These are phyloP conservation scores for Talaromyces adpressus DNA, from an alignment of 495 filamentous ascomycete species.

Conservation along the genomic window DNA sequence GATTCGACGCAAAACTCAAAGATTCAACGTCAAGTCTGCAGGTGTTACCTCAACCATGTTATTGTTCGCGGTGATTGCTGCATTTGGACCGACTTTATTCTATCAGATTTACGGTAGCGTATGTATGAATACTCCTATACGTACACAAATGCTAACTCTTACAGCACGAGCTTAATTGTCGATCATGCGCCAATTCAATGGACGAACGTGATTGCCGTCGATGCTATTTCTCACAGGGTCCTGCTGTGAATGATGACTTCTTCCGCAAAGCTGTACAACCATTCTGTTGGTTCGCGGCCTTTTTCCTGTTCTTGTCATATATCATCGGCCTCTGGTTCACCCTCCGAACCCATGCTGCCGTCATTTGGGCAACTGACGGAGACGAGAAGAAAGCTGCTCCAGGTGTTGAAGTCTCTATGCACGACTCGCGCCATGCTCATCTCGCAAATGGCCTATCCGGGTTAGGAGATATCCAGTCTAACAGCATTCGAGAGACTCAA, in stretches of 20 bases:
- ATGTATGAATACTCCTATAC: slow-evolving; percentile 26
- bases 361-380: slow-evolving; percentile 86
- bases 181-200: slow-evolving; percentile 54
- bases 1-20: slow-evolving; percentile 94
- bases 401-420: slow-evolving; percentile 30
- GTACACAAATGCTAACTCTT: slow-evolving; percentile 26
- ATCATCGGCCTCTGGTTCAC: slow-evolving; percentile 95
- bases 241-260: slow-evolving; percentile 80
- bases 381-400: slow-evolving; percentile 73
- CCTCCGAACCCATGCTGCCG: slow-evolving; percentile 87
- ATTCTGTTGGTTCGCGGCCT: slow-evolving; percentile 81
- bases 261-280: slow-evolving; percentile 85
- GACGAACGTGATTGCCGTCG: slow-evolving; percentile 68
- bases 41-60: slow-evolving; percentile 98
- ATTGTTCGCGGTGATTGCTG: slow-evolving; percentile 91
- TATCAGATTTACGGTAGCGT: slow-evolving; percentile 97
- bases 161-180: slow-evolving; percentile 87
- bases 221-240: slow-evolving; percentile 87
- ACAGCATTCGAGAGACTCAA: slow-evolving; percentile 68
- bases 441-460: slow-evolving; percentile 25
- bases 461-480: slow-evolving; percentile 21
- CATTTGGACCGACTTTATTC: slow-evolving; percentile 97
- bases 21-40: slow-evolving; percentile 95
- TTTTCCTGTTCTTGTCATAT: slow-evolving; percentile 86
- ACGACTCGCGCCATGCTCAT: slow-evolving; percentile 31